These are phyloP conservation scores for Saprolegnia diclina DNA, from an alignment of 352 stramenopile genomes.

Conservation along the genomic window DNA sequence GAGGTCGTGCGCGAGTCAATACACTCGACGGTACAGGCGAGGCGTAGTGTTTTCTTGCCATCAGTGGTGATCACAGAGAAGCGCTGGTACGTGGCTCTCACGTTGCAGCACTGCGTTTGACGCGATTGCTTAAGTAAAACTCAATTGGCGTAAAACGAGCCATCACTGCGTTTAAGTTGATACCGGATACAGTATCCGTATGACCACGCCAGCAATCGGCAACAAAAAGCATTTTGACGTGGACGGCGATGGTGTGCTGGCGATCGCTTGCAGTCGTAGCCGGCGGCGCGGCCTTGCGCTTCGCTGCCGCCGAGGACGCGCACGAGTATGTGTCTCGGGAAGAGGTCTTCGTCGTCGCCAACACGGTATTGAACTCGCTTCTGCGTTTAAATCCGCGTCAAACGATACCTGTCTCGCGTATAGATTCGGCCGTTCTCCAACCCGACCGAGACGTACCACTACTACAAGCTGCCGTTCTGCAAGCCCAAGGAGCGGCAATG, in stretches of 20 bases:
- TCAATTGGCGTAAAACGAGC: too few species aligned
- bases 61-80: too few species aligned
- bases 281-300: neutral
- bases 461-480: conserved; percentile 98
- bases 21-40: too few species aligned
- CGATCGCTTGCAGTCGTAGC: neutral
- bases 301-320: conserved; percentile 26
- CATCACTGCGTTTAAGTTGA: too few species aligned
- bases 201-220: neutral
- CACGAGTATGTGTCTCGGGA: conserved; percentile 48
- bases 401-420: neutral
- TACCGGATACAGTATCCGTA: neutral
- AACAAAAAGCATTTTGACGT: neutral
- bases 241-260: neutral
- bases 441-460: conserved; percentile 97
- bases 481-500: conserved; percentile 73
- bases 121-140: too few species aligned
- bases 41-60: too few species aligned
- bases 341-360: conserved; percentile 62
- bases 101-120: too few species aligned
- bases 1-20: too few species aligned
- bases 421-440: conserved; percentile 94
- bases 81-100: too few species aligned
- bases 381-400: neutral
- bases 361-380: conserved; percentile 40